Percentiles rank a stretch among this genome's conserved stretches.
phyloP scores from a whole-genome alignment of 2,329 filamentous ascomycete species.

The Diaporthe amygdali region DNA sequence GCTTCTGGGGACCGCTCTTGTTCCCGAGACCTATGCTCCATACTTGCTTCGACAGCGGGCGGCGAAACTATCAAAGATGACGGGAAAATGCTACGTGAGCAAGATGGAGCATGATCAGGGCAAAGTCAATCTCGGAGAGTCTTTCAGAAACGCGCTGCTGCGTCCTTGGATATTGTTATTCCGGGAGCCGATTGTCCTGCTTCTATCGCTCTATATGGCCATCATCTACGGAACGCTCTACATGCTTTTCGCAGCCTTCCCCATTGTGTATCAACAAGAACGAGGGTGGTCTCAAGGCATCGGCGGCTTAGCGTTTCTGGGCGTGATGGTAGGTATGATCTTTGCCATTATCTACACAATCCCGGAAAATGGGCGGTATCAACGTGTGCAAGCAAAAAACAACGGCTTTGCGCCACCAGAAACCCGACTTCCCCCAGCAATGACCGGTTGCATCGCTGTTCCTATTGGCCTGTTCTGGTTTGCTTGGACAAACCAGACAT shows the following conservation, averaged over 20 bases:
- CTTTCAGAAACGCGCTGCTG: slow-evolving; percentile 61
- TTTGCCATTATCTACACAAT: slow-evolving; percentile 58
- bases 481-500: slow-evolving; percentile 23
- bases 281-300: slow-evolving; percentile 64
- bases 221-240: slow-evolving; percentile 62
- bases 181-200: slow-evolving; percentile 68
- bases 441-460: slow-evolving; percentile 58
- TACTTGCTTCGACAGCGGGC: slow-evolving; percentile 61
- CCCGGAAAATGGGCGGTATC: slow-evolving; percentile 59
- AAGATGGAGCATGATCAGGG: slow-evolving; percentile 51
- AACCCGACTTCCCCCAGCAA: slow-evolving; percentile 62
- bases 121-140: slow-evolving; percentile 46
- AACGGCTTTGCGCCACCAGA: slow-evolving; percentile 67
- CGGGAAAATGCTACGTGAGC: slow-evolving; percentile 61
- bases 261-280: slow-evolving; percentile 65
- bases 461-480: slow-evolving; percentile 25
- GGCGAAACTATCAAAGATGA: slow-evolving; percentile 52
- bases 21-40: slow-evolving; percentile 67
- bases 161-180: slow-evolving; percentile 71
- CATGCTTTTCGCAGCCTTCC: slow-evolving; percentile 60
- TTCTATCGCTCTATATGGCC: slow-evolving; percentile 68
- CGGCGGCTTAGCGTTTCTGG: slow-evolving; percentile 66
- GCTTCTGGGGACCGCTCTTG: slow-evolving; percentile 53
- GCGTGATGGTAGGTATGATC: slow-evolving; percentile 68
- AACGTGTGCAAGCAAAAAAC: slow-evolving; percentile 44